Conservation (phyloP, 345 rosid genomes). For the Moricandia moricandioides region DNA sequence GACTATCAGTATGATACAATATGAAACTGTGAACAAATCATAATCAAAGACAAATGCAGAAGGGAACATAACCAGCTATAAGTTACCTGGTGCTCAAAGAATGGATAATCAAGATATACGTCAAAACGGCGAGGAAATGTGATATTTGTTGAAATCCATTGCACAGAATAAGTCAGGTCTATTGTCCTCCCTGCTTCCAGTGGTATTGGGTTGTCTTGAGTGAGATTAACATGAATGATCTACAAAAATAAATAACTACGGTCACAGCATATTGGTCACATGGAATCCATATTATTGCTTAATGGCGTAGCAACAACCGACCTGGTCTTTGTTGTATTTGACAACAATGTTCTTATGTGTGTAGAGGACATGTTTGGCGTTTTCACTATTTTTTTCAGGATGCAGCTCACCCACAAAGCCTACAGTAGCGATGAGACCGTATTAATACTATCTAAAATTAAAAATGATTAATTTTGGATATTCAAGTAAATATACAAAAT, state of each 20-base stretch:
- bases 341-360: conserved; percentile 71
- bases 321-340: conserved; percentile 83
- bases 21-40: conserved; percentile 10
- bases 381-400: conserved; percentile 75
- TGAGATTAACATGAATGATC: conserved; percentile 88
- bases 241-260: conserved; percentile 25
- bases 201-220: conserved; percentile 74
- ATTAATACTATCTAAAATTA: not conserved
- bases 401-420: conserved; percentile 87
- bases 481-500: not conserved
- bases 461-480: not conserved
- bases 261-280: not conserved
- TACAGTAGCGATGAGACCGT: conserved; percentile 31
- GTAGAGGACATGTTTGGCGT: conserved; percentile 64
- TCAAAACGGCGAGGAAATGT: conserved; percentile 89
- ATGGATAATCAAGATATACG: conserved; percentile 86
- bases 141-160: conserved; percentile 66
- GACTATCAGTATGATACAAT: not conserved
- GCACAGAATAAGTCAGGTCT: conserved; percentile 81
- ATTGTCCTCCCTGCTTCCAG: conserved; percentile 59
- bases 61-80: not conserved
- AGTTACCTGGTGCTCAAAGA: conserved; percentile 92
- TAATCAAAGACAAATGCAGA: not conserved
- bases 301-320: conserved; percentile 33
- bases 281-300: conserved; percentile 9